A percentile compares a stretch with the other conserved stretches of the same genome.
phyloP scores from a whole-genome alignment of 176 grass and related monocot species.

The Echinochloa phyllopogon region DNA sequence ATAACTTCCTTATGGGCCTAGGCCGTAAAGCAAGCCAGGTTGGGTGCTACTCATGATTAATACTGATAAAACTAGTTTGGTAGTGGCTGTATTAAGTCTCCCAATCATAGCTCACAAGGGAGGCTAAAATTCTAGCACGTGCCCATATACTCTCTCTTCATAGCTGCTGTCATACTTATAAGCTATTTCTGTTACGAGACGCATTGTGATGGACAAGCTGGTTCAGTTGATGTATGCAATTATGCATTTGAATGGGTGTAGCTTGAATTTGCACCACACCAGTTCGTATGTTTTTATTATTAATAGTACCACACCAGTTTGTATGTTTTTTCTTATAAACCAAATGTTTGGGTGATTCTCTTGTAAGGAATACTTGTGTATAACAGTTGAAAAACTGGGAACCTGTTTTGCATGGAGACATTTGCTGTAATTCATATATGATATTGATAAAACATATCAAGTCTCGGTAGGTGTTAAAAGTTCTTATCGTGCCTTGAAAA shows the following conservation, averaged over 20 bases:
- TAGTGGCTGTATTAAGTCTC: slow-evolving; percentile 26
- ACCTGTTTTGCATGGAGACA: background rate
- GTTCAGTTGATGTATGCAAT: background rate
- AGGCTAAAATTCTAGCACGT: slow-evolving; percentile 17
- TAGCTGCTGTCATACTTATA: slow-evolving; percentile 2
- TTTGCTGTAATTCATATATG: background rate
- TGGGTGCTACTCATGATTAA: slow-evolving; percentile 34
- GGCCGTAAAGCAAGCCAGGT: slow-evolving; percentile 88
- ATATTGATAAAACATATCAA: slow-evolving; percentile 21
- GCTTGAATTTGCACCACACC: background rate
- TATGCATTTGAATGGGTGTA: slow-evolving; percentile 21
- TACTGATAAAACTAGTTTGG: slow-evolving; percentile 20
- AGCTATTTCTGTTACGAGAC: background rate
- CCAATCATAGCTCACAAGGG: slow-evolving; percentile 16
- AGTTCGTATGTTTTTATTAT: background rate
- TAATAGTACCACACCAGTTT: no score
- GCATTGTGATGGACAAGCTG: background rate
- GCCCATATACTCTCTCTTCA: slow-evolving; percentile 5
- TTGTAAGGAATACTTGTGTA: background rate
- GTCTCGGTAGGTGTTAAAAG: background rate
- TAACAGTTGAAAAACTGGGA: background rate
- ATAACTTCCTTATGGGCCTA: slow-evolving; percentile 92
- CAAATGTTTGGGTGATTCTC: background rate
- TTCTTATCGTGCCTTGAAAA: background rate
- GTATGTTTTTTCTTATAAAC: background rate